Percentiles rank a stretch among this genome's conserved stretches.
Evolutionary conservation across 176 grass and related monocot genomes (phyloP).

Genomic region (Areca catechu): DNA sequence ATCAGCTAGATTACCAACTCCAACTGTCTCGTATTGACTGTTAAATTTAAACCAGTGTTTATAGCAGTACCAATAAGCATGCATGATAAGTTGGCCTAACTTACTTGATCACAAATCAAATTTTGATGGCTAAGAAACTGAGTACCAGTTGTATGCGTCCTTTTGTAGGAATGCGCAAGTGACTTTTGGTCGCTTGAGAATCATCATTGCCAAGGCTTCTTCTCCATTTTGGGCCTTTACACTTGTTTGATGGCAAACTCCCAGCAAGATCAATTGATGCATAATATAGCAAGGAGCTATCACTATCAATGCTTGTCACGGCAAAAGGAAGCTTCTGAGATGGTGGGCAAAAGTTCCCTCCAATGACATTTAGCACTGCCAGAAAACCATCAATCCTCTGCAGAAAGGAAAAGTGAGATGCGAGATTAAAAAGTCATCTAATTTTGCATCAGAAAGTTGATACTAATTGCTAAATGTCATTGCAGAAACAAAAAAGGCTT

Average conservation of each 20-base stretch:
- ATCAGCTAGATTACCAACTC: no score
- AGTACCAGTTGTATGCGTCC: constrained; percentile 88
- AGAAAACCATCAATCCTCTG: constrained; percentile 96
- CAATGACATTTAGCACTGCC: constrained; percentile 69
- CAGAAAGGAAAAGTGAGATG: neutral
- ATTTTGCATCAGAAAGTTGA: neutral
- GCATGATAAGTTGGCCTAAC: constrained; percentile 6
- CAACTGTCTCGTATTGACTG: no score
- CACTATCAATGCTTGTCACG: constrained; percentile 75
- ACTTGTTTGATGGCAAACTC: constrained; percentile 42
- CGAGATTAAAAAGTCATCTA: neutral
- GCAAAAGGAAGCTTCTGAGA: constrained; percentile 86
- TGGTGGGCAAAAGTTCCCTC: constrained; percentile 75
- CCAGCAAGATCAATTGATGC: constrained; percentile 72
- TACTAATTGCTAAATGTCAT: neutral
- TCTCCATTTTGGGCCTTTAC: constrained; percentile 33
- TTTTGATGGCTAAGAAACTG: constrained; percentile 23
- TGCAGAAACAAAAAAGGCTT: neutral
- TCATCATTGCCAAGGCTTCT: constrained; percentile 44
- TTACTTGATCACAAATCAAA: constrained; percentile 14
- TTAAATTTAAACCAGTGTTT: no score
- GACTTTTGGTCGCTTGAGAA: constrained; percentile 59
- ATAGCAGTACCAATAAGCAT: neutral
- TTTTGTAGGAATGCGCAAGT: constrained; percentile 75
- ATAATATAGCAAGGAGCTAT: constrained; percentile 89